Evolutionary conservation across 208 protist genomes (phyloP), one percentile per base, ranked within the genome.

Genomic region (Trichomonas gallinae): DNA sequence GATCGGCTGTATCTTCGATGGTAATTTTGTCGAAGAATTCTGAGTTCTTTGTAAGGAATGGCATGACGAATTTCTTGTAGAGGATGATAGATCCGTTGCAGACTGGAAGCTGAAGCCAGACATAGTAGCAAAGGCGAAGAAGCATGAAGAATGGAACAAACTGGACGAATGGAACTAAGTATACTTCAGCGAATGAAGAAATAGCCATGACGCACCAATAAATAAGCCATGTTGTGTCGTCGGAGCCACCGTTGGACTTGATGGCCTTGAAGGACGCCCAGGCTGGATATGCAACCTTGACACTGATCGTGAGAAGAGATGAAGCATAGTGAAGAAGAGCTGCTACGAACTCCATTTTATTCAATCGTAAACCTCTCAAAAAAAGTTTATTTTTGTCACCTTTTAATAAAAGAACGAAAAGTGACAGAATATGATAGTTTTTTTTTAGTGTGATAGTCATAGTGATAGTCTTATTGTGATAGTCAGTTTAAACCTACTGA

Each of bases 151-250:
- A 89, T 89, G 83, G 83, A 48, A 89, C 83, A n/a, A n/a, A 89
- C 13, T n/a, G 36, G 42, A 89, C 40, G 23, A 89, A 89, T 89
- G 83, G 83, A 31, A 89, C 40, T 31, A 89, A 6, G 36, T 89
- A 89, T 23, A 40, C 83, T 48, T 44, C 83, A 46, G 42, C 9
- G 83, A 89, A 89, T 46, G 83, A 89, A 44, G 23, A n/a, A 46
- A 89, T 40, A 31, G 83, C 83, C 3, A 89, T 40, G 36, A 89
- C 83, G 23, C 49, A 23, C 89, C 89, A 96, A 38, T 96, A 96
- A 51, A 72, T 96, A 36, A 96, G 89, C 89, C 89, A 96, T 42
- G 49, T 51, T 96, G 89, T 96, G 44, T 96, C 89, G 36, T 96
- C 89, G 11, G 26, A 26, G 34, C 46, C 21, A 26, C 46, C 21